Evolutionary conservation across 164 flowering plant genomes (phyloP), one percentile per base, ranked within the genome.

Genomic region (Nelumbo lutea): DNA sequence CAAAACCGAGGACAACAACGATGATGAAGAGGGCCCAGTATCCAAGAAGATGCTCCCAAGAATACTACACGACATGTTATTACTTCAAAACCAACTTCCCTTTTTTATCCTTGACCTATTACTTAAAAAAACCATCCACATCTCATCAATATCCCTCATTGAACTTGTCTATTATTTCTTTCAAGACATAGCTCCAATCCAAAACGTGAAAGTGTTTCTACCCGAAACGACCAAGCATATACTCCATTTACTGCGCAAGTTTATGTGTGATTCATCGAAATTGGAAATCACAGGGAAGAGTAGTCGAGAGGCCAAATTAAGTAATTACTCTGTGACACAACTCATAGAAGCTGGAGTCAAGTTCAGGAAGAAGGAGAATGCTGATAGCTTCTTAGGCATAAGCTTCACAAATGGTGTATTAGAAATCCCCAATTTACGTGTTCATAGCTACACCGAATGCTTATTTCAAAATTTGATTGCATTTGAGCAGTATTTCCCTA

Each of bases 31-130:
- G 41, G 68, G 55, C 44, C 60, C 68, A 3, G 55, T 55, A 10
- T 66, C 55, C 41, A 8, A 43, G 42, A 53, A 7, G 64, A 48
- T 60, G 65, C 14, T 47, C 4, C 58, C n/a, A 6, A 51, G 39
- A 11, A 5, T 71, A 6, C 50, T n/a, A 10, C 69, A 61, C 13
- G 84, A 82, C 66, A 27, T 79, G 69, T 14, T 70, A 1, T 42
- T 82, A 80, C 84, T 5, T 74, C 66, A 27, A 27, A 27, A 27
- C 27, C 27, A 27, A 27, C 27, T 27, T 27, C 27, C 27, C 27
- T 27, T 27, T 42, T 66, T 67, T 52, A 42, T 76, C 38, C 57
- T 78, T 1, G 60, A 68, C 42, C 9, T 13, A 5, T n/a, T 78
- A 11, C 73, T 51, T n/a, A 41, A 62, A 8, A 5, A 39, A 6